Percentiles rank a stretch among this genome's conserved stretches.
Conservation (phyloP, 495 filamentous ascomycete species). For the Sphaerosporella brunnea region DNA sequence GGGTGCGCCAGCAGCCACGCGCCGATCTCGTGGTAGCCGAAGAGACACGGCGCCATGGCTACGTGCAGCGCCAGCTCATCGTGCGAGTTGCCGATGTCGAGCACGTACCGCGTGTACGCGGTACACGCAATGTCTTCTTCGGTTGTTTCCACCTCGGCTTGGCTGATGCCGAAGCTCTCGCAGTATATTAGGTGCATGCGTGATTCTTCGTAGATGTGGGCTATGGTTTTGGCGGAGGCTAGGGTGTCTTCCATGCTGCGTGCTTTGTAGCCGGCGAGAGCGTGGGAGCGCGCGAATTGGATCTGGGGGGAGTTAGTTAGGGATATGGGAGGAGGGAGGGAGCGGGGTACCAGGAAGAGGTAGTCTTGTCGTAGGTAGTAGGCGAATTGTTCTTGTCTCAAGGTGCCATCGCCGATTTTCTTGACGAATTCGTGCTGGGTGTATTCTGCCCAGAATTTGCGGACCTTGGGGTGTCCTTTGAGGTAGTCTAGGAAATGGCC, state of each 20-base stretch:
- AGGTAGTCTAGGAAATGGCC: conserved; percentile 72
- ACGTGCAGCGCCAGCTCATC: conserved; percentile 73
- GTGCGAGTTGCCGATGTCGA: conserved; percentile 73
- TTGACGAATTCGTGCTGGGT: conserved; percentile 65
- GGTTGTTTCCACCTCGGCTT: conserved; percentile 49
- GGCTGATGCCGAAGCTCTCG: conserved; percentile 56
- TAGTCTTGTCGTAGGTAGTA: conserved; percentile 81
- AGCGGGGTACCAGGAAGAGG: conserved; percentile 67
- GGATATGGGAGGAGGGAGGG: no score
- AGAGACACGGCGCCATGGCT: conserved; percentile 64
- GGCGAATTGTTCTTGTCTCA: conserved; percentile 59
- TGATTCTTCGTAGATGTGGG: conserved; percentile 63
- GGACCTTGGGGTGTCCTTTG: conserved; percentile 56
- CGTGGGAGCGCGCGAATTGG: conserved; percentile 72
- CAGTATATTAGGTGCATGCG: conserved; percentile 67
- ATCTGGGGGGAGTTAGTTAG: no score
- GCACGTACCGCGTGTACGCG: conserved; percentile 55
- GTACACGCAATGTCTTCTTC: conserved; percentile 52
- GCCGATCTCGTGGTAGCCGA: conserved; percentile 71
- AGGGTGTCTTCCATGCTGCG: conserved; percentile 54
- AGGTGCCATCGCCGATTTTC: conserved; percentile 52
- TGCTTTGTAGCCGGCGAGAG: conserved; percentile 66
- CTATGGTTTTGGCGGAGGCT: conserved; percentile 53
- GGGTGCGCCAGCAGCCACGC: conserved; percentile 40
- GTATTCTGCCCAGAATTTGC: conserved; percentile 49